Percentiles rank a stretch among this genome's conserved stretches.
Conservation (phyloP, 2,329 filamentous ascomycete species). For the Xylaria sp. region DNA sequence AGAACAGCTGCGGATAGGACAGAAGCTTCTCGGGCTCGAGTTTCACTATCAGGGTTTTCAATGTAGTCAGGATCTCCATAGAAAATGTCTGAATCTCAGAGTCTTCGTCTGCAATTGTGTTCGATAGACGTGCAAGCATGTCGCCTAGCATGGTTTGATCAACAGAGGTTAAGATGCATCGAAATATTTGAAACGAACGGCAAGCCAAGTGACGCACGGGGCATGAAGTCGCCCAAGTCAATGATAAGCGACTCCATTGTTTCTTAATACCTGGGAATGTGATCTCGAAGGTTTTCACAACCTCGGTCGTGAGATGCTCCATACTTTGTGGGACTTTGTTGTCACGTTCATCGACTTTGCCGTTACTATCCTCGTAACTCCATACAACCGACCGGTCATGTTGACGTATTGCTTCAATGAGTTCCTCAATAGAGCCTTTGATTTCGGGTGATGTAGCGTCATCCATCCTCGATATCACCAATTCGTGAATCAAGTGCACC, state of each 20-base stretch:
- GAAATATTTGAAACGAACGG: slow-evolving; percentile 96
- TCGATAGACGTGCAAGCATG: slow-evolving; percentile 94
- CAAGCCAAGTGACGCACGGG: slow-evolving; percentile 95
- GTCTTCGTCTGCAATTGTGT: slow-evolving; percentile 96
- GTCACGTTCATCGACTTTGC: slow-evolving; percentile 76
- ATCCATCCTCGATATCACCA: slow-evolving; percentile 84
- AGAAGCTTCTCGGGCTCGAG: slow-evolving; percentile 82
- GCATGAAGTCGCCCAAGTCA: slow-evolving; percentile 97
- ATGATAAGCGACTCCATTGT: slow-evolving; percentile 87
- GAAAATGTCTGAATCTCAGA: slow-evolving; percentile 96
- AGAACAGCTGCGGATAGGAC: slow-evolving; percentile 95
- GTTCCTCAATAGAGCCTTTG: slow-evolving; percentile 82
- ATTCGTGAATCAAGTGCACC: slow-evolving; percentile 94
- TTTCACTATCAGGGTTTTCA: slow-evolving; percentile 90
- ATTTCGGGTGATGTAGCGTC: slow-evolving; percentile 70
- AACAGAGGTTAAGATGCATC: slow-evolving; percentile 89
- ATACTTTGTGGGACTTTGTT: slow-evolving; percentile 89
- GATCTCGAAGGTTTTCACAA: slow-evolving; percentile 86
- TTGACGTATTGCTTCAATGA: slow-evolving; percentile 86
- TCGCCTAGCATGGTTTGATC: slow-evolving; percentile 96
- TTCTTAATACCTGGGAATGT: slow-evolving; percentile 89
- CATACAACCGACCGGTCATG: slow-evolving; percentile 89
- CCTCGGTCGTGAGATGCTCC: slow-evolving; percentile 82
- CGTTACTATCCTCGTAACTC: slow-evolving; percentile 93
- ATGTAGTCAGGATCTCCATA: slow-evolving; percentile 94